phyloP scores from a whole-genome alignment of 495 filamentous ascomycete genomes.

The Physcia stellaris region DNA sequence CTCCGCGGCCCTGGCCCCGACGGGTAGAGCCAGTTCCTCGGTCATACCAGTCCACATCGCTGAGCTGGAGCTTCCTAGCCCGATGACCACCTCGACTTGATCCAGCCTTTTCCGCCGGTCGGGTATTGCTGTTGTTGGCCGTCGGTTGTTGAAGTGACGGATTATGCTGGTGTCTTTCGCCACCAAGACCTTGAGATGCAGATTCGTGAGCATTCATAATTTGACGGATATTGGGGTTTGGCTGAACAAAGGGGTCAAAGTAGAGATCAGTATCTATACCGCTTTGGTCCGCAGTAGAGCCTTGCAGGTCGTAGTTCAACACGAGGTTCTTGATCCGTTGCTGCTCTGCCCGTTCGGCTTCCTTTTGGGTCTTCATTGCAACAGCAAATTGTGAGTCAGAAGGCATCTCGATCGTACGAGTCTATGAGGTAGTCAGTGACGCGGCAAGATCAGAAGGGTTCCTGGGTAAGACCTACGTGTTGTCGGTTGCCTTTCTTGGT shows the following conservation, averaged over 20 bases:
- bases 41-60: constrained; percentile 93
- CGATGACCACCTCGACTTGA: constrained; percentile 68
- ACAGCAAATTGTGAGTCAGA: constrained; percentile 91
- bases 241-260: constrained; percentile 28
- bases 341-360: constrained; percentile 90
- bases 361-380: constrained; percentile 88
- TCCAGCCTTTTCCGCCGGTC: constrained; percentile 46
- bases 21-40: constrained; percentile 8
- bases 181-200: constrained; percentile 18
- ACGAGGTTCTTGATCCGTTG: constrained; percentile 96
- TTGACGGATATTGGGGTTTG: constrained; percentile 18
- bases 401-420: constrained; percentile 83
- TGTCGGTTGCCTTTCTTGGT: constrained; percentile 94
- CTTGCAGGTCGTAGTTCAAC: constrained; percentile 86
- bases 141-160: constrained; percentile 14
- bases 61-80: constrained; percentile 81
- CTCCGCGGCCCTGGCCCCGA: constrained; percentile 4
- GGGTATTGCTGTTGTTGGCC: constrained; percentile 7
- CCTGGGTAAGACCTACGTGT: constrained; percentile 43
- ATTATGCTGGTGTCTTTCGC: constrained; percentile 13
- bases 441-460: background rate
- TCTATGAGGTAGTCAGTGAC: constrained; percentile 35
- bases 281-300: constrained; percentile 30
- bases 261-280: constrained; percentile 14
- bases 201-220: constrained; percentile 17